Conservation (phyloP, 495 filamentous ascomycete genomes). For the Aspergillus sclerotiicarbonarius region DNA sequence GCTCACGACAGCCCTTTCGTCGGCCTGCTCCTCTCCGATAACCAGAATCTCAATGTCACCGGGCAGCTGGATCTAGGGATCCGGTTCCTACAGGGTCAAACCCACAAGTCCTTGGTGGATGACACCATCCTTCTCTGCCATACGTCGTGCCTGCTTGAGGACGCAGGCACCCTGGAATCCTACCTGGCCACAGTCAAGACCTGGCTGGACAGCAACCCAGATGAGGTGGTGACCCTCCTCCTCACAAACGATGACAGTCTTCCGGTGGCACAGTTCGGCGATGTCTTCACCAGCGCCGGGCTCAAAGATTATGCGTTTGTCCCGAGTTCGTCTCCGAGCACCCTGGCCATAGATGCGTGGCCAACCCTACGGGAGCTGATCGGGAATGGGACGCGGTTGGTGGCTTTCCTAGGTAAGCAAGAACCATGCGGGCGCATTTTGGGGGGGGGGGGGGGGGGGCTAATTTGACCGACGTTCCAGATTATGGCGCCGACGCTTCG, state of each 20-base stretch:
- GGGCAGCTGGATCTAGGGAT: constrained; percentile 65
- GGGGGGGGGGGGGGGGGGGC: too few relatives aligned
- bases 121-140: constrained; percentile 63
- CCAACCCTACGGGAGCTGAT: constrained; percentile 65
- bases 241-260: constrained; percentile 65
- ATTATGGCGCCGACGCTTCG: constrained; percentile 47
- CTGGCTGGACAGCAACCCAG: constrained; percentile 64
- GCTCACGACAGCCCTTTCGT: constrained; percentile 70
- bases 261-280: constrained; percentile 46
- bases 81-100: constrained; percentile 67
- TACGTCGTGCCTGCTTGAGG: constrained; percentile 60
- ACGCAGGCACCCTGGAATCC: constrained; percentile 57
- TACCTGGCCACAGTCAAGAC: constrained; percentile 58
- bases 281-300: constrained; percentile 52
- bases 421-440: neutral
- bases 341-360: constrained; percentile 48
- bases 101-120: constrained; percentile 48
- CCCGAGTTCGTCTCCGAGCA: constrained; percentile 32
- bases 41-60: constrained; percentile 66
- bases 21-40: constrained; percentile 56
- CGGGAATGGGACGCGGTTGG: constrained; percentile 53
- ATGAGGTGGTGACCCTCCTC: constrained; percentile 69
- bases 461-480: constrained; percentile 16
- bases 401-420: constrained; percentile 57
- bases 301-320: constrained; percentile 59